Evolutionary conservation across 2,329 filamentous ascomycete genomes (phyloP).

Genomic region (Alternaria dauci): DNA sequence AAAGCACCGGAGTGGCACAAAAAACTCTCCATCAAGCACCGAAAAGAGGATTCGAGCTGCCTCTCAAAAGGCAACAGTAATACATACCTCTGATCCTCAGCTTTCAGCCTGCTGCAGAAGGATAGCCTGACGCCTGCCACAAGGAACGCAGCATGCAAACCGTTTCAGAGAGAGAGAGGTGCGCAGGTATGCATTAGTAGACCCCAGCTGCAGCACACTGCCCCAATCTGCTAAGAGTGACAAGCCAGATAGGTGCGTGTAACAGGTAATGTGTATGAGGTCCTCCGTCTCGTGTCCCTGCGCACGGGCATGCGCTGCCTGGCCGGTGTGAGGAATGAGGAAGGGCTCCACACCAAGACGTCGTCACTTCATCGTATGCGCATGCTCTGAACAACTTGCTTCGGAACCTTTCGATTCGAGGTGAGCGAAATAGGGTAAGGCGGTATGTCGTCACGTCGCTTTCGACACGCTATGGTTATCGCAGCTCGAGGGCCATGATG

Average conservation of each 20-base stretch:
- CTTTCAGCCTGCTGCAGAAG: slow-evolving; percentile 24
- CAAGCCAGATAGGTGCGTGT: slow-evolving; percentile 22
- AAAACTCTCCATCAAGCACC: not conserved
- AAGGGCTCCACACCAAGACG: slow-evolving; percentile 7
- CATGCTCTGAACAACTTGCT: not conserved
- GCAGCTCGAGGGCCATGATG: slow-evolving; percentile 3
- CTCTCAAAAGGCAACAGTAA: not conserved
- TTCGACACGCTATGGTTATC: not conserved
- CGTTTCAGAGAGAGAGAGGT: slow-evolving; percentile 24
- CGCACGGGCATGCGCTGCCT: slow-evolving; percentile 18
- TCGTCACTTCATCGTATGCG: not conserved
- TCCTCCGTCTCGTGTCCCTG: slow-evolving; percentile 30
- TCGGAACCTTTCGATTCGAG: not conserved
- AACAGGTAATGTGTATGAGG: slow-evolving; percentile 21
- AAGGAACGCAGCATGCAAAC: slow-evolving; percentile 28
- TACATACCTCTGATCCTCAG: slow-evolving; percentile 8
- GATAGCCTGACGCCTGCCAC: slow-evolving; percentile 43
- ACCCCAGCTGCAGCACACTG: slow-evolving; percentile 38
- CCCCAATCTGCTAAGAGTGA: slow-evolving; percentile 38
- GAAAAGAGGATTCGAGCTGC: not conserved
- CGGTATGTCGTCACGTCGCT: not conserved
- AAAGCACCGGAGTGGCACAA: not conserved
- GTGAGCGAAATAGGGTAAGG: not conserved
- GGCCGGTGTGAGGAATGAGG: slow-evolving; percentile 41
- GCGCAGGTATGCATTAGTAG: slow-evolving; percentile 48